phyloP scores from a whole-genome alignment of 2,329 filamentous ascomycete genomes.

The Aspergillus sp. region DNA sequence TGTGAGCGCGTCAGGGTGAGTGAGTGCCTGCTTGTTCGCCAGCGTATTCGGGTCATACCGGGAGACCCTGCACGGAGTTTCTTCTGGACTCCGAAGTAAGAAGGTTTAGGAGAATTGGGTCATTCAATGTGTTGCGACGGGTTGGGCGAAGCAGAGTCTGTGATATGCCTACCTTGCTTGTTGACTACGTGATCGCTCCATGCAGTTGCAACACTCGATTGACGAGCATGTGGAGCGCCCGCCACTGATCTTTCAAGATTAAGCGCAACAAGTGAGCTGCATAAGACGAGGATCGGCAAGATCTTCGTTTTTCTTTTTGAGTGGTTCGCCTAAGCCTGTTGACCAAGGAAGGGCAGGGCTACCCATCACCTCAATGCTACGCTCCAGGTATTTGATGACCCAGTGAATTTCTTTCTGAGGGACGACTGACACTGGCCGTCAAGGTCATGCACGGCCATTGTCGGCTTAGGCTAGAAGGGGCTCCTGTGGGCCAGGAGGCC shows the following conservation, averaged over 20 bases:
- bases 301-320: constrained; percentile 12
- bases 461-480: not conserved
- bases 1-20: not conserved
- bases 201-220: not conserved
- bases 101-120: not conserved
- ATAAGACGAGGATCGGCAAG: constrained; percentile 23
- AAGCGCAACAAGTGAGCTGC: constrained; percentile 21
- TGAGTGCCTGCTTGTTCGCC: not conserved
- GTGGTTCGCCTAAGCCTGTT: not conserved
- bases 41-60: not conserved
- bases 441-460: not conserved
- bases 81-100: not conserved
- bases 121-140: not conserved
- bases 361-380: not conserved
- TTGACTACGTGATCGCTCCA: not conserved
- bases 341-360: not conserved
- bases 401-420: not conserved
- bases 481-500: not conserved
- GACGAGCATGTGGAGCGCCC: not conserved
- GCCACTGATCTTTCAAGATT: not conserved
- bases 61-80: not conserved
- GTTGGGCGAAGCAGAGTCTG: not conserved
- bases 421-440: not conserved
- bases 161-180: not conserved
- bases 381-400: not conserved